Evolutionary conservation across 2,329 filamentous ascomycete species (phyloP).

Genomic region (Trichoderma sp.): DNA sequence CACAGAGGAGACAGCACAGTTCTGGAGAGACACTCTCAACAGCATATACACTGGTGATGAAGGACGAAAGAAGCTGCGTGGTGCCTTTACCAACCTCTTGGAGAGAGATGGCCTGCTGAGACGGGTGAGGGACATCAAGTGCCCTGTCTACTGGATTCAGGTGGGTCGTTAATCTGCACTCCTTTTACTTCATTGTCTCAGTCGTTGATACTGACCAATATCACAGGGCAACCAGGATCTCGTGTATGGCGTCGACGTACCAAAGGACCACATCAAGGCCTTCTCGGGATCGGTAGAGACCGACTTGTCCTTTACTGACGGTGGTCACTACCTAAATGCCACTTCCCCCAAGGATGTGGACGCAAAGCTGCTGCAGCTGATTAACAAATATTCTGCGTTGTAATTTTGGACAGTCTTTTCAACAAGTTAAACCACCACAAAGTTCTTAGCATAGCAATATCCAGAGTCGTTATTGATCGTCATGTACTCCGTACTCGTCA

Average conservation of each 20-base stretch:
- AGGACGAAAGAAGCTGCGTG: conserved; percentile 49
- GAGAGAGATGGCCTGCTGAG: conserved; percentile 50
- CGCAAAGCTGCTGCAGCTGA: conserved; percentile 47
- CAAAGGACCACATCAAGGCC: conserved; percentile 51
- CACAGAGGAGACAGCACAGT: conserved; percentile 39
- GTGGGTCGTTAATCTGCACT: conserved; percentile 31
- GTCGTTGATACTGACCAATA: background rate
- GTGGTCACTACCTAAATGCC: conserved; percentile 51
- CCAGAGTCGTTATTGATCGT: background rate
- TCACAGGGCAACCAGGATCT: conserved; percentile 48
- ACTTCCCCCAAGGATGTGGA: conserved; percentile 50
- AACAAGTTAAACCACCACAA: background rate
- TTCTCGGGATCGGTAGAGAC: conserved; percentile 49
- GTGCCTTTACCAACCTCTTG: conserved; percentile 47
- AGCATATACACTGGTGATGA: conserved; percentile 51
- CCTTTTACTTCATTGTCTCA: background rate
- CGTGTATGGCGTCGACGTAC: conserved; percentile 43
- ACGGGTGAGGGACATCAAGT: conserved; percentile 49
- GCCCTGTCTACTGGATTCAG: conserved; percentile 56
- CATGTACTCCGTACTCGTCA: background rate
- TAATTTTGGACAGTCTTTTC: background rate
- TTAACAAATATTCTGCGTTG: conserved; percentile 35
- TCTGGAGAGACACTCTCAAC: conserved; percentile 50
- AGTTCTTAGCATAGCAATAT: background rate
- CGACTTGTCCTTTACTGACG: conserved; percentile 46